phyloP scores from a whole-genome alignment of 2,329 filamentous ascomycete genomes.

The Ceratocystis papillata region DNA sequence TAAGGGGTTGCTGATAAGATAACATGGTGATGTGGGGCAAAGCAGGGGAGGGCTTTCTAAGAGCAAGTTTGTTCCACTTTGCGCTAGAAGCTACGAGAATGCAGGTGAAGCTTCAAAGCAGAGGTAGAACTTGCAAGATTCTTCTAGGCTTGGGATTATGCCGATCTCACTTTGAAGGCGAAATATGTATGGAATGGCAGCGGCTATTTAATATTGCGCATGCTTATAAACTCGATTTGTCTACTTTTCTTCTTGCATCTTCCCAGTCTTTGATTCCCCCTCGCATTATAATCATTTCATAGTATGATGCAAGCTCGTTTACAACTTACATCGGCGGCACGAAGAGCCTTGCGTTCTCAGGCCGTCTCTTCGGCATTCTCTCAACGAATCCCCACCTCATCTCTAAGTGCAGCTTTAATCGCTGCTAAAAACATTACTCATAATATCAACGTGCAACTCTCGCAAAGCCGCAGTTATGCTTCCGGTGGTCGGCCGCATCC shows the following conservation, averaged over 20 bases:
- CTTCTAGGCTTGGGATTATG: background rate
- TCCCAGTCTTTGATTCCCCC: slow-evolving; percentile 14
- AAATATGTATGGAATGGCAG: slow-evolving; percentile 14
- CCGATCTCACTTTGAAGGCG: slow-evolving; percentile 6
- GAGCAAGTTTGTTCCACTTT: slow-evolving; percentile 10
- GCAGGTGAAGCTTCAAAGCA: slow-evolving; percentile 27
- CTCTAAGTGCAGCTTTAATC: slow-evolving; percentile 27
- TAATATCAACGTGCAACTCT: background rate
- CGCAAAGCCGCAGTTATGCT: slow-evolving; percentile 44
- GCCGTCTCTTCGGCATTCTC: background rate
- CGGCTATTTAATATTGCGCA: slow-evolving; percentile 6
- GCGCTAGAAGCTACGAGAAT: slow-evolving; percentile 36
- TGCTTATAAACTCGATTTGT: background rate
- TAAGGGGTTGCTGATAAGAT: slow-evolving; percentile 12
- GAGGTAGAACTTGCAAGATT: slow-evolving; percentile 9
- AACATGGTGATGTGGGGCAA: background rate
- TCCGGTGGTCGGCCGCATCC: slow-evolving; percentile 65
- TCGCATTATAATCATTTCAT: background rate
- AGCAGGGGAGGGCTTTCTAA: background rate
- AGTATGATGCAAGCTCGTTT: slow-evolving; percentile 36
- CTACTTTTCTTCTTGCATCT: background rate
- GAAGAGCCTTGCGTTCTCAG: slow-evolving; percentile 27
- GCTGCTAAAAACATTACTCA: slow-evolving; percentile 31
- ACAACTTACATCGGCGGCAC: slow-evolving; percentile 34
- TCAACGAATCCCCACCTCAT: slow-evolving; percentile 7